These are phyloP conservation scores for Drosera spatulata DNA, from an alignment of 179 eudicot genomes.

Conservation along the genomic window DNA sequence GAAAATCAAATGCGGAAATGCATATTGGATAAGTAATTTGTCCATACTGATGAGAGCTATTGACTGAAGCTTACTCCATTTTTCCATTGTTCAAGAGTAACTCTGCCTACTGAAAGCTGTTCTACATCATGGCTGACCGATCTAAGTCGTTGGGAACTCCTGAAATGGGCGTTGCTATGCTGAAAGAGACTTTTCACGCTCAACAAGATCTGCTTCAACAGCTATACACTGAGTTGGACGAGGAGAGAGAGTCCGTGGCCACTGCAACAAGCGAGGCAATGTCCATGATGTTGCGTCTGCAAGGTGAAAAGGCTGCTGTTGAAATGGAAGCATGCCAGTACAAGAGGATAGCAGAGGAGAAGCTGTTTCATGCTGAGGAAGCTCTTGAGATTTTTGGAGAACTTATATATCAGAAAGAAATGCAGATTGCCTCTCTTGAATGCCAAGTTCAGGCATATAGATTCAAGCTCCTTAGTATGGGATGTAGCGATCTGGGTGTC, in stretches of 20 bases:
- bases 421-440: slow-evolving; percentile 77
- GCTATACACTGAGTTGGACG: slow-evolving; percentile 75
- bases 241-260: slow-evolving; percentile 78
- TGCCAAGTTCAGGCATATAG: slow-evolving; percentile 74
- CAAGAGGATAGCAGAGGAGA: slow-evolving; percentile 85
- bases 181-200: slow-evolving; percentile 60
- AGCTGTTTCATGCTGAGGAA: slow-evolving; percentile 76
- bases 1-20: too few relatives aligned
- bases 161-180: slow-evolving; percentile 20
- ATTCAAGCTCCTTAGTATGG: slow-evolving; percentile 60
- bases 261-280: slow-evolving; percentile 80
- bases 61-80: too few relatives aligned
- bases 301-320: slow-evolving; percentile 87
- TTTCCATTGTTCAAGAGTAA: too few relatives aligned
- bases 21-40: too few relatives aligned
- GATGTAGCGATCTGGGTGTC: slow-evolving; percentile 37
- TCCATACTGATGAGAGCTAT: too few relatives aligned
- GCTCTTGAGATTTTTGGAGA: slow-evolving; percentile 62
- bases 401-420: slow-evolving; percentile 75
- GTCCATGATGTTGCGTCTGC: slow-evolving; percentile 74
- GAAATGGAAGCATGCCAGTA: slow-evolving; percentile 92
- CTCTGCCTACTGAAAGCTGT: too few relatives aligned
- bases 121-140: slow-evolving; percentile 21
- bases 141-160: slow-evolving; percentile 16
- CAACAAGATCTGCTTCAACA: slow-evolving; percentile 80